Conservation (phyloP, 352 stramenopile species). For the Globisporangium splendens region DNA sequence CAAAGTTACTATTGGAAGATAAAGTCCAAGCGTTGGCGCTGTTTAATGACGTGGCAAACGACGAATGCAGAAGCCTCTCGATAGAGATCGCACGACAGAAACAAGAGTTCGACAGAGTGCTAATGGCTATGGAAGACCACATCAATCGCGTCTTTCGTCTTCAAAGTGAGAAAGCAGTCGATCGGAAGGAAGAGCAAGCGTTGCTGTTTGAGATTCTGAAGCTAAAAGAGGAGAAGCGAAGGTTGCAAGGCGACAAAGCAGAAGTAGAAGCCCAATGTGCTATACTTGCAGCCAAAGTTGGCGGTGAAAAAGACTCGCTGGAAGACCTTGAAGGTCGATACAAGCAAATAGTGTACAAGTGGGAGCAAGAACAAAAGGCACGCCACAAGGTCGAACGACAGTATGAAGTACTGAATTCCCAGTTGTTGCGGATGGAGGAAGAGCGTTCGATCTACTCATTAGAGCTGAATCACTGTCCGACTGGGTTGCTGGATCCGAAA, state of each 20-base stretch:
- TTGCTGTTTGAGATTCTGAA: slow-evolving; percentile 44
- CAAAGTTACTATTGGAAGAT: neutral
- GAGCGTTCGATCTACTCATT: slow-evolving; percentile 42
- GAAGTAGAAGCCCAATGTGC: slow-evolving; percentile 21
- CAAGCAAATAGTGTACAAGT: slow-evolving; percentile 48
- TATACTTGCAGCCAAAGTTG: slow-evolving; percentile 29
- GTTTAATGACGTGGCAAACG: neutral
- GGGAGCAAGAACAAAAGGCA: slow-evolving; percentile 45
- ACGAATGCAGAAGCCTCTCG: neutral
- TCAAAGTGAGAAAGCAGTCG: slow-evolving; percentile 18
- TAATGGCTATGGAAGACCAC: neutral
- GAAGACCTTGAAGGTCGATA: slow-evolving; percentile 55
- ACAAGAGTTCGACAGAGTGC: neutral
- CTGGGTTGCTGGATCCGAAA: slow-evolving; percentile 20
- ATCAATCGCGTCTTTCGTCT: slow-evolving; percentile 1
- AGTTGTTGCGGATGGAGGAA: slow-evolving; percentile 52
- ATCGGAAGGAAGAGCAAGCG: slow-evolving; percentile 39
- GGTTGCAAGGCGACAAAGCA: slow-evolving; percentile 25
- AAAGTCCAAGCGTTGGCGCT: neutral
- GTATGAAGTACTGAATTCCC: slow-evolving; percentile 22
- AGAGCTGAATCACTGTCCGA: slow-evolving; percentile 39
- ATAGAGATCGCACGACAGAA: neutral
- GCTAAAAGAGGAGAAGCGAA: slow-evolving; percentile 41
- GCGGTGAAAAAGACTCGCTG: slow-evolving; percentile 43
- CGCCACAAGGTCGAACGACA: slow-evolving; percentile 35